Percentiles rank a stretch among this genome's conserved stretches.
These are phyloP conservation scores for Apophysomyces sp. DNA, from an alignment of 371 early-diverging fungal genomes.

Conservation along the genomic window DNA sequence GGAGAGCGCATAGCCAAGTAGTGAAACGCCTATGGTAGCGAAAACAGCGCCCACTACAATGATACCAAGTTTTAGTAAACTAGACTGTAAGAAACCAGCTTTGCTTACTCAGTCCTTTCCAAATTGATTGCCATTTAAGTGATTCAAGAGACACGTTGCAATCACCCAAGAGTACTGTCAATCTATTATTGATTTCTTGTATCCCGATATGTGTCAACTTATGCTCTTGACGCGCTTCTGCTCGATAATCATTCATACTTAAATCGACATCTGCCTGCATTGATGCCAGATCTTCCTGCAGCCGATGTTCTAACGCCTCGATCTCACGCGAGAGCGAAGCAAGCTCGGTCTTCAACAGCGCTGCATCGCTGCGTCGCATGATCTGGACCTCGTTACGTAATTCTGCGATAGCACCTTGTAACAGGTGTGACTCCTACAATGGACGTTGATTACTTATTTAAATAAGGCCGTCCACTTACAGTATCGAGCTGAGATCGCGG, in stretches of 20 bases:
- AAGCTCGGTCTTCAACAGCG: constrained; percentile 63
- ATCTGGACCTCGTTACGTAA: constrained; percentile 78
- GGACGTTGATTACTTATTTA: too few relatives aligned
- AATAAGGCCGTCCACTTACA: constrained; percentile 2
- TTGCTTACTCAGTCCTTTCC: constrained; percentile 57
- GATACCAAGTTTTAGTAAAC: background rate
- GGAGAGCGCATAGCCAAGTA: constrained; percentile 13
- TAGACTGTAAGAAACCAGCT: too few relatives aligned
- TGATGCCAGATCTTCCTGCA: constrained; percentile 66
- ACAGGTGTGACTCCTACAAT: constrained; percentile 56
- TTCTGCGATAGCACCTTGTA: constrained; percentile 69
- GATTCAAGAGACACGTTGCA: constrained; percentile 81
- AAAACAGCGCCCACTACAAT: constrained; percentile 13
- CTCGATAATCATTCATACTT: constrained; percentile 78
- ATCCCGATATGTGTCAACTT: constrained; percentile 69
- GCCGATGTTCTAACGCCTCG: constrained; percentile 63
- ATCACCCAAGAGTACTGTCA: constrained; percentile 69
- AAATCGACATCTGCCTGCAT: constrained; percentile 78
- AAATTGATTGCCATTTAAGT: constrained; percentile 66
- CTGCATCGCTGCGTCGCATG: constrained; percentile 77
- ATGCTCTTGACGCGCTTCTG: constrained; percentile 71
- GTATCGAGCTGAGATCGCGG: constrained; percentile 20
- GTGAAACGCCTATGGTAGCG: constrained; percentile 12
- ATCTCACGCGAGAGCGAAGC: constrained; percentile 69
- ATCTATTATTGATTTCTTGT: constrained; percentile 76